Percentiles rank a stretch among this genome's conserved stretches.
These are phyloP conservation scores for Schwanniomyces occidentalis DNA, from an alignment of 805 yeast genomes.

Conservation along the genomic window DNA sequence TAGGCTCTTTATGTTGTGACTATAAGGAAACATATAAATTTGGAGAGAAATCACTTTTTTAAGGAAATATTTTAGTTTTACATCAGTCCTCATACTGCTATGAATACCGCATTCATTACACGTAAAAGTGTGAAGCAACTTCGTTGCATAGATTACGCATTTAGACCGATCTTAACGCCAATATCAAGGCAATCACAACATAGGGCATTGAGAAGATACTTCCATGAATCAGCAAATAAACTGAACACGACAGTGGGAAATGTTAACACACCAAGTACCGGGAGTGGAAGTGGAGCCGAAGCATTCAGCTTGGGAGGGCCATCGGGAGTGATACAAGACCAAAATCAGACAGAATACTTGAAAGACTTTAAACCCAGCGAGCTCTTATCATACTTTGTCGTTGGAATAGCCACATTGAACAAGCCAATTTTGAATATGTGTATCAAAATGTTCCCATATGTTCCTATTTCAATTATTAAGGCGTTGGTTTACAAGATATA, in stretches of 20 bases:
- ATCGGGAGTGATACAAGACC: constrained; percentile 53
- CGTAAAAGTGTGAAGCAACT: too few relatives aligned
- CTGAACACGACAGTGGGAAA: constrained; percentile 16
- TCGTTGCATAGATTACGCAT: too few relatives aligned
- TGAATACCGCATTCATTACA: too few relatives aligned
- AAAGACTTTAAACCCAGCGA: constrained; percentile 55
- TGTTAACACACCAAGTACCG: constrained; percentile 9
- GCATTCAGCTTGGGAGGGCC: constrained; percentile 42
- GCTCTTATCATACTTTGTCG: constrained; percentile 62
- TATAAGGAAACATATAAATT: too few relatives aligned
- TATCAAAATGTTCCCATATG: constrained; percentile 67
- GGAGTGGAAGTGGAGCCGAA: too few relatives aligned
- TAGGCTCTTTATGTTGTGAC: too few relatives aligned
- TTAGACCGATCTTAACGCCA: too few relatives aligned
- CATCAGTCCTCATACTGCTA: too few relatives aligned
- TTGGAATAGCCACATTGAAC: constrained; percentile 69
- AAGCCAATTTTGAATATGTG: constrained; percentile 61
- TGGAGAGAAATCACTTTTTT: too few relatives aligned
- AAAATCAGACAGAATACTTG: constrained; percentile 37
- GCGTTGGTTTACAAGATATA: constrained; percentile 77
- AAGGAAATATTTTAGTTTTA: too few relatives aligned
- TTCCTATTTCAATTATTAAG: constrained; percentile 72
- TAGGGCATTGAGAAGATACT: constrained; percentile 5
- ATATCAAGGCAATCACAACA: background rate
- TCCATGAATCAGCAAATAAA: constrained; percentile 24